A percentile compares a stretch with the other conserved stretches of the same genome.
phyloP scores from a whole-genome alignment of 768 basidiomycete species.

The Boletus reticuloceps region DNA sequence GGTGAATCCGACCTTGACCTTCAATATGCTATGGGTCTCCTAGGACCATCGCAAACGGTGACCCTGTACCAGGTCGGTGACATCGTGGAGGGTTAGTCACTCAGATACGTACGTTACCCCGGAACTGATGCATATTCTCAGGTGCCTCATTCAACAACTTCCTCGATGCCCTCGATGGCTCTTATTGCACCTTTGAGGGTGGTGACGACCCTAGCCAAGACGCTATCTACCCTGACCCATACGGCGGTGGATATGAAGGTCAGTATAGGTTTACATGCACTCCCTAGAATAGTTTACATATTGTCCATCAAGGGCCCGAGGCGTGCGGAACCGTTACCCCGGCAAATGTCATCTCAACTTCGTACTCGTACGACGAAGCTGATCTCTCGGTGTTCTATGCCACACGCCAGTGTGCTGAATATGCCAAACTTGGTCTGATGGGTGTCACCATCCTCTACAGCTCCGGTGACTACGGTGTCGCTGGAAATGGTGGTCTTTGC shows the following conservation, averaged over 20 bases:
- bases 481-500: slow-evolving; percentile 24
- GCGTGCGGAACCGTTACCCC: slow-evolving; percentile 37
- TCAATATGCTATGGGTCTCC: slow-evolving; percentile 18
- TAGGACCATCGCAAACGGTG: slow-evolving; percentile 17
- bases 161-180: slow-evolving; percentile 34
- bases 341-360: slow-evolving; percentile 41
- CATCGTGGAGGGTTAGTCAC: no score
- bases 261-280: neutral
- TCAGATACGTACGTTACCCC: no score
- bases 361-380: slow-evolving; percentile 39
- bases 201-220: slow-evolving; percentile 32
- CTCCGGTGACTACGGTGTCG: slow-evolving; percentile 47
- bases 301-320: slow-evolving; percentile 22
- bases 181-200: slow-evolving; percentile 35
- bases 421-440: slow-evolving; percentile 43
- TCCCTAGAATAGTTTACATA: neutral
- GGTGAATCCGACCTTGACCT: slow-evolving; percentile 32
- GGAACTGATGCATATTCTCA: neutral
- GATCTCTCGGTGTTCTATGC: slow-evolving; percentile 35
- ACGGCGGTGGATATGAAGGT: slow-evolving; percentile 23
- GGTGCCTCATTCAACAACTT: slow-evolving; percentile 35
- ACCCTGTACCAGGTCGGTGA: slow-evolving; percentile 36
- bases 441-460: slow-evolving; percentile 43
- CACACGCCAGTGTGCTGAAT: slow-evolving; percentile 43
- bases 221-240: slow-evolving; percentile 24